These are phyloP conservation scores for Pseudodiploospora longispora DNA, from an alignment of 2,329 filamentous ascomycete species.

Conservation along the genomic window DNA sequence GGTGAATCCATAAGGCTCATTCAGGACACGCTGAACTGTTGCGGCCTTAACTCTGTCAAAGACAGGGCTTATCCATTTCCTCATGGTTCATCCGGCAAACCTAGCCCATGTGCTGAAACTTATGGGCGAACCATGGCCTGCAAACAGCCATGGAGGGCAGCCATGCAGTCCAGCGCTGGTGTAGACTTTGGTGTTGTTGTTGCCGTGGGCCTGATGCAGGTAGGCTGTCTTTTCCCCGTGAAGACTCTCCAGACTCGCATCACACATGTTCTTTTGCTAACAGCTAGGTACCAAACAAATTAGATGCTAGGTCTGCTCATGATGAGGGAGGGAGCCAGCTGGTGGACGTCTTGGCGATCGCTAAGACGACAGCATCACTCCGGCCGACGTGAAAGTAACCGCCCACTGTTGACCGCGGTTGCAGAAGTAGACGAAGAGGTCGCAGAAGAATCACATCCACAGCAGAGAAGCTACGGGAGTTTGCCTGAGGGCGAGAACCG, in stretches of 20 bases:
- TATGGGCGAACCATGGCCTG: conserved; percentile 43
- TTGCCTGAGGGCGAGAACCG: conserved; percentile 9
- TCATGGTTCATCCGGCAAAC: conserved; percentile 9
- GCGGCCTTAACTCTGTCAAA: conserved; percentile 48
- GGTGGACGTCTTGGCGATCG: conserved; percentile 22
- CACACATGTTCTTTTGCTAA: background rate
- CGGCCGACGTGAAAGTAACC: conserved; percentile 12
- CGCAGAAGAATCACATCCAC: conserved; percentile 6
- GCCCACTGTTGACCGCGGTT: conserved; percentile 21
- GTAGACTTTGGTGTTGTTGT: conserved; percentile 47
- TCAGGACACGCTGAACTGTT: conserved; percentile 60
- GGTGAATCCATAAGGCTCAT: conserved; percentile 44
- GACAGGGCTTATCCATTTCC: conserved; percentile 60
- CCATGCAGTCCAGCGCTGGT: conserved; percentile 45
- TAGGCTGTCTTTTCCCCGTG: conserved; percentile 18
- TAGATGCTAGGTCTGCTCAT: conserved; percentile 24
- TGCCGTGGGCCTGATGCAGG: conserved; percentile 48
- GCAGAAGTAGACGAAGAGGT: conserved; percentile 20
- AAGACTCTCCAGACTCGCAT: background rate
- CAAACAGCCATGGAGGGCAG: conserved; percentile 44
- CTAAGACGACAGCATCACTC: conserved; percentile 6
- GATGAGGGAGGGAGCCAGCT: conserved; percentile 19
- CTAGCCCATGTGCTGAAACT: conserved; percentile 33
- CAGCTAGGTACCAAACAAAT: background rate
- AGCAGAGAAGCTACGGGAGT: conserved; percentile 13